Percentiles rank a stretch among this genome's conserved stretches.
phyloP scores from a whole-genome alignment of 768 basidiomycete species.

The Phlegmacium glaucopus region DNA sequence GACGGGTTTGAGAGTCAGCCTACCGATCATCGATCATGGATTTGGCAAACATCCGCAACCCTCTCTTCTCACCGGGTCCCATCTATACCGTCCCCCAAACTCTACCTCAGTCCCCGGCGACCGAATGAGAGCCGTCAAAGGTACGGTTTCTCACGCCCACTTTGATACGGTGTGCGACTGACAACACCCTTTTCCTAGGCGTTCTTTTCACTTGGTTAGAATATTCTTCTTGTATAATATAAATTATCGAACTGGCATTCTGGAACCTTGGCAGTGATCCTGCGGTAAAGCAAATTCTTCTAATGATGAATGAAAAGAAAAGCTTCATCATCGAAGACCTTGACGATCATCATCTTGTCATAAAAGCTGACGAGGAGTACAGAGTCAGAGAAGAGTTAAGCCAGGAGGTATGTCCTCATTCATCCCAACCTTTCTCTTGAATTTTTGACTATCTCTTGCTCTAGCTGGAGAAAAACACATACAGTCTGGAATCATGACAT shows the following conservation, averaged over 20 bases:
- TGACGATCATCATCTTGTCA: slow-evolving; percentile 79
- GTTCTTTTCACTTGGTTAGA: slow-evolving; percentile 66
- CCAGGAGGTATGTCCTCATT: slow-evolving; percentile 50
- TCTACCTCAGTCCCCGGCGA: too few relatives aligned
- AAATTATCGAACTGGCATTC: not conserved
- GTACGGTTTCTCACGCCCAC: slow-evolving; percentile 27
- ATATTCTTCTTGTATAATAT: not conserved
- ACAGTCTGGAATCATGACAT: slow-evolving; percentile 52
- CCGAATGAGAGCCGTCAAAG: slow-evolving; percentile 63
- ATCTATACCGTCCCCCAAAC: too few relatives aligned
- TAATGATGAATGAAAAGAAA: slow-evolving; percentile 76
- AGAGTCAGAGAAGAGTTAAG: slow-evolving; percentile 71
- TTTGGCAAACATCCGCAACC: too few relatives aligned
- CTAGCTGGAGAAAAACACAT: slow-evolving; percentile 85
- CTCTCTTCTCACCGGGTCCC: too few relatives aligned
- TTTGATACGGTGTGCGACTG: not conserved
- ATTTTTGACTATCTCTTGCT: not conserved
- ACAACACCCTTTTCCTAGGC: slow-evolving; percentile 36
- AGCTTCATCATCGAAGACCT: slow-evolving; percentile 86
- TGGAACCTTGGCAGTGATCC: slow-evolving; percentile 54
- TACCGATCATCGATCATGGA: too few relatives aligned
- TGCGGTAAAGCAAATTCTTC: slow-evolving; percentile 84
- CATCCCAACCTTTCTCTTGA: slow-evolving; percentile 1
- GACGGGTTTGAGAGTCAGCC: too few relatives aligned
- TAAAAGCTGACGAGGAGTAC: slow-evolving; percentile 80